Conservation (phyloP, 129 eudicot genomes). For the Tagetes patula region DNA sequence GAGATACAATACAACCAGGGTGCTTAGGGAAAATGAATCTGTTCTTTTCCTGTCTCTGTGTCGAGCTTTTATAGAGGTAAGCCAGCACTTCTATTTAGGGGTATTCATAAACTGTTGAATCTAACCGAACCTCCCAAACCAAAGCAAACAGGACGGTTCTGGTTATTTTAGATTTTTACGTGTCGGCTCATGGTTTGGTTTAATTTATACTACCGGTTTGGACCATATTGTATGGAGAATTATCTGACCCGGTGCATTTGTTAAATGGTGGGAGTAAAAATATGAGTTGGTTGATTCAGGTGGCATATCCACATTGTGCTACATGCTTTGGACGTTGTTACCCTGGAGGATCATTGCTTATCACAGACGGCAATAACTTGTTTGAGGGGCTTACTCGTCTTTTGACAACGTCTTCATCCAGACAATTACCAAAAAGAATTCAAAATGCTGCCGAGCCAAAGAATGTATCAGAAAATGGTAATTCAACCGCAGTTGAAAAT, state of each 20-base stretch:
- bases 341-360: constrained; percentile 74
- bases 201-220: neutral
- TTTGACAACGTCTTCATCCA: constrained; percentile 56
- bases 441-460: constrained; percentile 38
- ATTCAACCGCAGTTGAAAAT: constrained; percentile 44
- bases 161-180: neutral
- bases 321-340: constrained; percentile 93
- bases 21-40: constrained; percentile 86
- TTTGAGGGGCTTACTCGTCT: constrained; percentile 76
- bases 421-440: constrained; percentile 57
- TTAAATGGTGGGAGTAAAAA: constrained; percentile 5
- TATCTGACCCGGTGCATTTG: neutral
- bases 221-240: neutral
- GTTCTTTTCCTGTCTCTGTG: constrained; percentile 83
- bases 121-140: neutral
- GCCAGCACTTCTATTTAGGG: neutral
- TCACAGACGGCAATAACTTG: constrained; percentile 60
- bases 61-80: constrained; percentile 87
- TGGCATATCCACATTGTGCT: constrained; percentile 85
- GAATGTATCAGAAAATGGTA: constrained; percentile 53
- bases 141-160: neutral
- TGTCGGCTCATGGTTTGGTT: neutral
- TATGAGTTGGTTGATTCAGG: constrained; percentile 43
- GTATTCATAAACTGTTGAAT: neutral
- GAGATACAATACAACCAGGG: constrained; percentile 74